Base-by-base conservation (phyloP, 2,329 filamentous ascomycete species). In the Calonectria montana region DNA sequence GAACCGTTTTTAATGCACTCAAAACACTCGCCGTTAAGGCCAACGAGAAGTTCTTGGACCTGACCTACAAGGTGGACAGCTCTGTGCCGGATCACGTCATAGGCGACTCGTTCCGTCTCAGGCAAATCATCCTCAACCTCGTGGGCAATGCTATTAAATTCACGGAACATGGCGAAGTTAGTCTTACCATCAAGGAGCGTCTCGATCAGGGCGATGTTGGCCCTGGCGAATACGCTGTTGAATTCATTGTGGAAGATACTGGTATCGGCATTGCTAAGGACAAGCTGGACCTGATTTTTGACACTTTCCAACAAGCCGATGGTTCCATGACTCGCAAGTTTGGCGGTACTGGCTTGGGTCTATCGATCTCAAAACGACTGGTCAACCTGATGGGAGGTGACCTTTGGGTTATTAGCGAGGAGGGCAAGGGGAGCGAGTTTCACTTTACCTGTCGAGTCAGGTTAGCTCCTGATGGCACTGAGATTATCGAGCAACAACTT, bases 91-190 rank as follows among this genome's bases (percentile, higher is more conserved):
- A 98, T 82, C 96, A 97, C 82, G 95, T 98, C 47, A 93, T 98
- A 74, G 97, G 97, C 73, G 97, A 99, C 82, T 97, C 96, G 1
- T 98, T 98, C 93, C 93, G 97, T 84, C 87, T 98, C 69, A 92
- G 96, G 74, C 97, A 99, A 84, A 97, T 99, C 78, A 98, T 98
- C 74, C 90, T 98, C 69, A 99, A 99, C 84, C 87, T 99, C 69
- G 96, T 98, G 66, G 97, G 97, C 81, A 99, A 99, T 80, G 96
- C 97, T 67, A 98, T 99, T 88, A 99, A 99, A 82, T 99, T 99
- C 83, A 98, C 97, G 3, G 96, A 98, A 83, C 93, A 97, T 79
- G 97, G 97, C 73, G 95, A 98, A 83, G 97, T 99, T 79, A 97
- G 96, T 83, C 91, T 98, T 65, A 95, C 94, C n/a, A 98, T 98